Base-by-base conservation (phyloP, 2,329 filamentous ascomycete genomes). In the Nannizzia gypsea region DNA sequence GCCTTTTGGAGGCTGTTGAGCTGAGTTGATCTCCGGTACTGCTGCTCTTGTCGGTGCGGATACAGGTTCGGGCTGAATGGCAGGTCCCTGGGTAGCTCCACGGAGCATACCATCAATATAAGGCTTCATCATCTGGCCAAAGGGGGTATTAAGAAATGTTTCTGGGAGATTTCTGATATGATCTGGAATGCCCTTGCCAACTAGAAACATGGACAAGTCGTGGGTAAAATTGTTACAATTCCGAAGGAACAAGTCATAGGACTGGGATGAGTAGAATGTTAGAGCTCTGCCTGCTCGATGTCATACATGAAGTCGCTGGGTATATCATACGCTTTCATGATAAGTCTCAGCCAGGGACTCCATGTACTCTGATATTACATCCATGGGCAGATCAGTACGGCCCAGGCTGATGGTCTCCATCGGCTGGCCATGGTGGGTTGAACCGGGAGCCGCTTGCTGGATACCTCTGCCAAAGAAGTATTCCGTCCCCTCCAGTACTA, bases 141-240 rank as follows among this genome's bases (percentile, higher is more conserved):
- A 87, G 0, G 90, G 90, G 0, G 90, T 93, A 61, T 88, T 84
- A 11, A 97, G 79, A 6, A 97, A 91, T 0, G 86, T 87, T 67
- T 90, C 81, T 0, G 92, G 92, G 70, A 97, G 85, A 65, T 86
- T 89, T 31, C 83, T 82, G 65, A 99, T 97, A 67, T 95, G 85
- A 0, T 85, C 81, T 0, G 93, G 93, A 62, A 97, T 97, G 2
- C 89, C 88, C 66, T 85, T 88, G 22, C 93, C 92, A 0, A 96
- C 78, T 0, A 97, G 78, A 64, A 97, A 97, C 72, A 89, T 93
- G 63, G 89, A 79, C 65, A 97, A 86, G 63, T 96, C 90, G 69
- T 97, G 92, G 2, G 88, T 89, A 73, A 97, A 99, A 73, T 96
- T 96, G 76, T 97, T 99, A 77, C 92, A 97, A 71, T 99, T 99